phyloP scores from a whole-genome alignment of 352 stramenopile genomes.

The Phytophthora multivora region DNA sequence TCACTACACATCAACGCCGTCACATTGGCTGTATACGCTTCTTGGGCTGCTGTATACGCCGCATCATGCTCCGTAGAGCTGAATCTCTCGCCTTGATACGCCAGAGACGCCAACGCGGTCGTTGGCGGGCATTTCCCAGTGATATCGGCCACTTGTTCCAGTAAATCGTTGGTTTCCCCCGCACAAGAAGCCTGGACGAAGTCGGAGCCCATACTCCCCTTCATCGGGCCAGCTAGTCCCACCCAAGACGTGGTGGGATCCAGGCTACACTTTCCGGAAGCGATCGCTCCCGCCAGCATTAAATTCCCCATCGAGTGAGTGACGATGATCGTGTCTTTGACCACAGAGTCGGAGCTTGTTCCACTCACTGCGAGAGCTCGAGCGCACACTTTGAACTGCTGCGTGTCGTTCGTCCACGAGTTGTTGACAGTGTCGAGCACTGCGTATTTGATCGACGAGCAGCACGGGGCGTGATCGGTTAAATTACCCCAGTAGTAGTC shows the following conservation, averaged over 20 bases:
- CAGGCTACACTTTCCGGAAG: constrained; percentile 40
- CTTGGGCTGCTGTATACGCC: constrained; percentile 27
- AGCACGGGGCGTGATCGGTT: not conserved
- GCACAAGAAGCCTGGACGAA: constrained; percentile 38
- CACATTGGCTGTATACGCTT: constrained; percentile 29
- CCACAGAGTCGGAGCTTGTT: constrained; percentile 8
- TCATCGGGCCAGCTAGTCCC: constrained; percentile 37
- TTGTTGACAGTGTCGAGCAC: not conserved
- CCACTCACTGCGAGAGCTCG: not conserved
- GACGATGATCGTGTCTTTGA: constrained; percentile 39
- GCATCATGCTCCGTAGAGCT: constrained; percentile 8
- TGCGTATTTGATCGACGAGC: not conserved
- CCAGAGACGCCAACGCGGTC: constrained; percentile 25
- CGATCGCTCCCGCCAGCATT: constrained; percentile 35
- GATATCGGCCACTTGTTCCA: constrained; percentile 29
- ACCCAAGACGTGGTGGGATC: constrained; percentile 38
- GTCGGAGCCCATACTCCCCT: constrained; percentile 46
- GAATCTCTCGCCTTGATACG: constrained; percentile 28
- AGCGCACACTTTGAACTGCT: not conserved
- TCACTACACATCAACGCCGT: constrained; percentile 35
- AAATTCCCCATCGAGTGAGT: constrained; percentile 50
- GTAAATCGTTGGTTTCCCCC: constrained; percentile 14
- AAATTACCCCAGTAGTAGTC: not conserved
- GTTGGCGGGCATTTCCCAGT: constrained; percentile 37
- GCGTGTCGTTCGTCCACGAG: not conserved